Base-by-base conservation (phyloP, 2,329 filamentous ascomycete genomes). In the Chalaropsis thielavioides region DNA sequence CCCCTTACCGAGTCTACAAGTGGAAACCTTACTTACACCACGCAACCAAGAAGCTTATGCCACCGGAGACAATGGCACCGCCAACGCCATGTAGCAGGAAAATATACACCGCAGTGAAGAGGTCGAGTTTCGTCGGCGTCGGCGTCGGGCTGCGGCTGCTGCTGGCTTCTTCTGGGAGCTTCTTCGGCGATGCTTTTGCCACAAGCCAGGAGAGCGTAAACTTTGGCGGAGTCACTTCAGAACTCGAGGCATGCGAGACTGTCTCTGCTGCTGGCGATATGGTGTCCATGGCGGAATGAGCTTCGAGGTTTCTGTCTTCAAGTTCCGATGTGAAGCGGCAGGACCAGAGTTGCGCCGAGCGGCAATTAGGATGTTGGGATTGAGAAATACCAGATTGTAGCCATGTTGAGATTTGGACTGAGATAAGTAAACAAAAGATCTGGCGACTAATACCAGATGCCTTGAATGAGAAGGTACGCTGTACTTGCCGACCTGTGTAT, bases 11-110 rank as follows among this genome's bases (percentile, higher is more conserved):
- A 8, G 35, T 38, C 35, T 10, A 38, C 35, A 38, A 64, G 22
- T 24, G 35, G 24, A 54, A 43, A 51, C 11, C 31, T 17, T 4
- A 70, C 72, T 66, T 69, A 80, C 79, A 76, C 68, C 80, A 81
- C 17, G 78, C 79, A 66, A 81, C 74, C 56, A 74, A 77, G 70
- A 81, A 80, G 71, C 82, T 82, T 67, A 82, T 77, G 24, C 73
- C 78, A 0, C 76, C 80, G 0, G 78, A 80, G 1, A 82, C 56
- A n/a, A 78, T 61, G 67, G 76, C 75, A 10, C 78, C 77, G 15
- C 76, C 76, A 41, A 82, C 31, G 3, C 79, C 80, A 65, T 80
- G 76, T 2, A 80, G 69, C 1, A 76, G 69, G 58, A 81, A 76
- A 15, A 82, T 73, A 70, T 82, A 82, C 65, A 80, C 13, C 22